Conservation (phyloP, 163 green algal genomes). For the Prototheca wickerhamii region DNA sequence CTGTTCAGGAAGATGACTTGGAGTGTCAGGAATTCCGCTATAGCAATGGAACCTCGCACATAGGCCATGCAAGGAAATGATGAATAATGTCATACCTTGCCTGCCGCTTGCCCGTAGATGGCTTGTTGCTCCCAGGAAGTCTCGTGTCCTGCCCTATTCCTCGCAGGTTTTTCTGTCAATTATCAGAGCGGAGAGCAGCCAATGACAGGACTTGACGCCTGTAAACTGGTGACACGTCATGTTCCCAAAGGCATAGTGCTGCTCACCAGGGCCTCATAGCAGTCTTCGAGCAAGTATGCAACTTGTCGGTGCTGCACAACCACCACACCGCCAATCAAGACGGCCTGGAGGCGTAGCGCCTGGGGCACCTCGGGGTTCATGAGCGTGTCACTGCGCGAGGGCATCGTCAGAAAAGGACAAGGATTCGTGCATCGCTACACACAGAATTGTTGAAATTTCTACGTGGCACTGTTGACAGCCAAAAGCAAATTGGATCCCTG, state of each 20-base stretch:
- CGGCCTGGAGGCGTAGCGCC: constrained; percentile 62
- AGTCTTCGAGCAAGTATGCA: constrained; percentile 53
- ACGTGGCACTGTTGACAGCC: no score
- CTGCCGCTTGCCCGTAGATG: constrained; percentile 1
- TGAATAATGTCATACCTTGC: neutral
- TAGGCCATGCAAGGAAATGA: neutral
- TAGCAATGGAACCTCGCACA: neutral
- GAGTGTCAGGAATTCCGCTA: neutral
- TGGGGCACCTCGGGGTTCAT: constrained; percentile 74
- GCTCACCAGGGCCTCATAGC: constrained; percentile 31
- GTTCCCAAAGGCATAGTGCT: neutral
- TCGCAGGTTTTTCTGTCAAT: constrained; percentile 7
- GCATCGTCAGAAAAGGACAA: no score
- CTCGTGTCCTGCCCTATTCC: neutral
- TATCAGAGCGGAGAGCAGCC: neutral
- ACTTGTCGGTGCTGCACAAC: constrained; percentile 63
- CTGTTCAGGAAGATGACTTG: neutral
- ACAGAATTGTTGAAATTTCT: no score
- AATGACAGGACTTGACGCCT: no score
- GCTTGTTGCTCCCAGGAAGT: neutral
- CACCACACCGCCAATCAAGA: constrained; percentile 62
- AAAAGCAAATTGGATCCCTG: no score
- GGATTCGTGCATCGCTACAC: no score
- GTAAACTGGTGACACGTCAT: neutral
- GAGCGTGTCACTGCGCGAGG: constrained; percentile 64